Conservation (phyloP, 129 eudicot species). For the Rutidosis leptorrhynchoides region DNA sequence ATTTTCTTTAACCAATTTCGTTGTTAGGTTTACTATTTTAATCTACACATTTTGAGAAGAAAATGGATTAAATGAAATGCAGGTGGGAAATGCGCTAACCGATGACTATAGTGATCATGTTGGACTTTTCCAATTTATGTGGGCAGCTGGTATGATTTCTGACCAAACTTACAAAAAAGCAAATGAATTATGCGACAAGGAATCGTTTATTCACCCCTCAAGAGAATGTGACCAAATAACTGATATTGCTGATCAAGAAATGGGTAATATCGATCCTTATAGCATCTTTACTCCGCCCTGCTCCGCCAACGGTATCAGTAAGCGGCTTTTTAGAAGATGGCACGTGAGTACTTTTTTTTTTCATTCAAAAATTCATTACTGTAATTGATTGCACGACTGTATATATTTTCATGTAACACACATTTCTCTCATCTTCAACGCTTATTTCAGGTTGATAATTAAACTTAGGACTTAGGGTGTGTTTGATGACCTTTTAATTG, state of each 20-base stretch:
- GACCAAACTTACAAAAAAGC: constrained; percentile 78
- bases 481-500: too few relatives aligned
- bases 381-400: not conserved
- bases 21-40: not conserved
- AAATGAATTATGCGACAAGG: constrained; percentile 57
- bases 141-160: constrained; percentile 88
- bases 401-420: not conserved
- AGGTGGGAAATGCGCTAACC: constrained; percentile 92
- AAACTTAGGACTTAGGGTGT: too few relatives aligned
- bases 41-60: not conserved
- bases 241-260: constrained; percentile 57
- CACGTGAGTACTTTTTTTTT: constrained; percentile 52
- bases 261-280: constrained; percentile 83
- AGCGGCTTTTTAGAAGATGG: constrained; percentile 46
- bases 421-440: not conserved
- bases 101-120: constrained; percentile 78
- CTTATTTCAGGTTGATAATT: not conserved
- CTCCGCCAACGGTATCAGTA: constrained; percentile 45
- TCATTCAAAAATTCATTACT: not conserved
- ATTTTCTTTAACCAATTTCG: not conserved
- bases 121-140: constrained; percentile 82
- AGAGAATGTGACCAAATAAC: constrained; percentile 43
- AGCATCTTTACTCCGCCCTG: constrained; percentile 94
- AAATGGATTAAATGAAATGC: constrained; percentile 17
- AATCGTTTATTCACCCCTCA: constrained; percentile 47